Evolutionary conservation across 352 stramenopile species (phyloP).

Genomic region (Paralagenidium karlingii): DNA sequence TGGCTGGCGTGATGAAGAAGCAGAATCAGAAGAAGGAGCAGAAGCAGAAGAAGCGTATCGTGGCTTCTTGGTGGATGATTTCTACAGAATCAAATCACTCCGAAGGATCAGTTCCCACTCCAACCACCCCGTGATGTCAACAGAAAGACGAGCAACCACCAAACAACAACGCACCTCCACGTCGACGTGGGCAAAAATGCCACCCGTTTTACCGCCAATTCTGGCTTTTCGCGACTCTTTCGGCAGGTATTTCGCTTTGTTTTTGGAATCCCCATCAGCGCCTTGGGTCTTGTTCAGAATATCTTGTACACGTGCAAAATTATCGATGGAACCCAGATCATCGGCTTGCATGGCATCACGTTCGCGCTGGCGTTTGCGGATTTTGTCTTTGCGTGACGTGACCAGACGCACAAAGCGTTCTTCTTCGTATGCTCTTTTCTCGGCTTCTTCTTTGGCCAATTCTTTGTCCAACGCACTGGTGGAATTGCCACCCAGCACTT

Average conservation of each 20-base stretch:
- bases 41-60: neutral
- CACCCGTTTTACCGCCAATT: conserved; percentile 51
- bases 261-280: too few relatives aligned
- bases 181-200: conserved; percentile 77
- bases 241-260: conserved; percentile 54
- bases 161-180: conserved; percentile 17
- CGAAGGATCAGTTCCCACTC: neutral
- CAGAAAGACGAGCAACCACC: too few relatives aligned
- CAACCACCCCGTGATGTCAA: too few relatives aligned
- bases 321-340: conserved; percentile 75
- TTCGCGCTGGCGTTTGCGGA: conserved; percentile 75
- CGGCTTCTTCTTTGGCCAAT: conserved; percentile 60
- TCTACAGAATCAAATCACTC: neutral
- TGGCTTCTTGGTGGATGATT: neutral
- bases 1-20: neutral
- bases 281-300: conserved; percentile 24
- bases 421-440: conserved; percentile 80
- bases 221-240: conserved; percentile 24
- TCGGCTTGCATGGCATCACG: conserved; percentile 58
- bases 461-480: conserved; percentile 67
- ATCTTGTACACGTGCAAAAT: conserved; percentile 72
- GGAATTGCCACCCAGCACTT: conserved; percentile 48
- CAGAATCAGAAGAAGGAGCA: neutral
- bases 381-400: conserved; percentile 81
- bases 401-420: conserved; percentile 77